Evolutionary conservation across 2,329 filamentous ascomycete genomes (phyloP), one percentile per base, ranked within the genome.

Genomic region (Ophiostoma ips): DNA sequence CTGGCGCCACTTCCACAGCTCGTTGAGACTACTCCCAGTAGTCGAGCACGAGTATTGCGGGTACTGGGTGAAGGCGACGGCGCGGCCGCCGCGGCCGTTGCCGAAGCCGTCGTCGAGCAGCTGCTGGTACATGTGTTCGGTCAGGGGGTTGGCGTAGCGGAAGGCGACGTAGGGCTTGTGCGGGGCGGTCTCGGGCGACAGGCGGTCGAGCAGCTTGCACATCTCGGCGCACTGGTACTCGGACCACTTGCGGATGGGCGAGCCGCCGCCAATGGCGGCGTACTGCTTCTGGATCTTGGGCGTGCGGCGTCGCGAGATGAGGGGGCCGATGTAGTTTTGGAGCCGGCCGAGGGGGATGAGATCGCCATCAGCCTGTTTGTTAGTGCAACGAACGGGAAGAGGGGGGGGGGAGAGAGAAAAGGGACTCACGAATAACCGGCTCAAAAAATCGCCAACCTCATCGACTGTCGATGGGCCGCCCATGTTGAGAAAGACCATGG

Each of bases 401-500:
- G 6, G 15, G 3, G n/a, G 3, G 34, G 11, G 19, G 6, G 30
- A 4, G 19, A 15, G 15, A n/a, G 11, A 16, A 13, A 35, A 6
- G 18, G 19, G 8, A 52, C 84, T 52, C 76, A 94, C 90, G 68
- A 98, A 98, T 58, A 98, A 72, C 58, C 89, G 81, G 64, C 84
- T 92, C 45, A 98, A 70, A 62, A 96, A 98, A 66, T 83, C 80
- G 59, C 83, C 82, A 34, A 98, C 92, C 69, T 98, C 88, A 57
- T 82, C 78, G 5, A 83, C 84, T 4, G 85, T 95, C 1, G 87
- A 85, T 3, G 92, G 92, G 0, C 92, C 92, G 53, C 92, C 92
- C 92, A 98, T 98, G 68, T 98, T 98, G 69, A 98, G 79, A 62
- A 98, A 95, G 13, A 98, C 92, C 80, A 98, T 96, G 40, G 92